Evolutionary conservation across 2,329 filamentous ascomycete genomes (phyloP), one percentile per base, ranked within the genome.

Genomic region (Mariannaea elegans): DNA sequence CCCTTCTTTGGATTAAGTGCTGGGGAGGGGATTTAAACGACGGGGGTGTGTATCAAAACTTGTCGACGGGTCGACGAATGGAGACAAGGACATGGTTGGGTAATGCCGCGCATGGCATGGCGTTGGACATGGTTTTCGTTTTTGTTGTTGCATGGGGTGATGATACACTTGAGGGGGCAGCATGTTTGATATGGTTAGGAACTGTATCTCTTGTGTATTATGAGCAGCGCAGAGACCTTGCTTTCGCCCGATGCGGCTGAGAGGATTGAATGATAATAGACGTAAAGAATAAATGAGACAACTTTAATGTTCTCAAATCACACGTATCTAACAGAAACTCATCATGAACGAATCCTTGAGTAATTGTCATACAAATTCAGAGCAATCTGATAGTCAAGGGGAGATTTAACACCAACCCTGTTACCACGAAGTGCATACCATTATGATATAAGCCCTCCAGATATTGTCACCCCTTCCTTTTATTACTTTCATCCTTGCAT

Each of bases 51-150:
- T 27, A 56, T 56, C 51, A 59, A 52, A 44, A 59, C 48, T 54
- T 44, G 56, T 19, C 52, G 59, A 52, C 48, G 56, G 56, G 66
- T 41, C 55, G 57, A 59, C 49, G 59, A 56, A 63, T 52, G 63
- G 36, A 44, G 36, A 52, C 29, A 42, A 45, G 18, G 42, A 36
- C 52, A 56, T 57, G 57, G 65, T 66, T 70, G 63, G 63, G 65
- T 70, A 70, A 66, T 68, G 58, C 47, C 61, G 56, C 53, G 66
- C 56, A 56, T 60, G 45, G 59, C 63, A 65, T 68, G 68, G 68
- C 68, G 68, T 70, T 71, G 57, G 62, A 65, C 58, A 65, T 65
- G 61, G 48, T 57, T 64, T 55, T 59, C 63, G 59, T 62, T 62
- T 27, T 27, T 27, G 24, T 27, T 27, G 57, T 59, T 61, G 62